Base-by-base conservation (phyloP, 2,329 filamentous ascomycete genomes). In the Diplodia seriata region DNA sequence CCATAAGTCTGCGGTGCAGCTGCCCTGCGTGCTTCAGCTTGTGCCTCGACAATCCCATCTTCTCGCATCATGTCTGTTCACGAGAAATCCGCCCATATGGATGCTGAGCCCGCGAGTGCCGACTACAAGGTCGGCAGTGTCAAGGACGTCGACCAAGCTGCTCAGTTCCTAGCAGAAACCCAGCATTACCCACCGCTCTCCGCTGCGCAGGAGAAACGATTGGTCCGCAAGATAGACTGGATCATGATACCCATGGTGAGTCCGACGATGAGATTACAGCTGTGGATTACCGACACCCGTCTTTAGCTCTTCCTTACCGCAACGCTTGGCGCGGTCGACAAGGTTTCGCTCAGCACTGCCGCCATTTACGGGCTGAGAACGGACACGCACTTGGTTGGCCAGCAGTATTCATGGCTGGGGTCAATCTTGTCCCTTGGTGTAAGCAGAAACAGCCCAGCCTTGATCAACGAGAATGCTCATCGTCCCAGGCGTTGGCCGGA, bases 381-480 rank as follows among this genome's bases (percentile, higher is more conserved):
- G 38, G 83, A 85, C 68, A 81, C 83, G 0, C 71, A 83, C 38
- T 79, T 86, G 11, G 75, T 79, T n/a, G 83, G 80, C 15, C 74
- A 80, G 36, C 78, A 86, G 66, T 80, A 83, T 74, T 88, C 86
- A 1, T 89, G 86, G 86, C 83, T 89, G 0, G 85, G 86, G 0
- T 88, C 85, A 1, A 84, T 89, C 62, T 78, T 89, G 11, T 89
- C 86, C 71, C 43, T 64, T 7, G 56, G 59, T n/a, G 62, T 65
- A 55, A 55, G 62, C 18, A 43, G 15, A 2, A 4, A 20, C 14
- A 7, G 8, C 8, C 11, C 15, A 15, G 3, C 1, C 40, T 29
- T 4, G 3, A 8, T 47, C 18, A 12, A 31, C 12, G 18, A 12
- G 23, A 18, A 23, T 14, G 14, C n/a, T 65, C 38, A 65, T 18